These are phyloP conservation scores for Amanita pallidorosea DNA, from an alignment of 768 basidiomycete species.

Conservation along the genomic window DNA sequence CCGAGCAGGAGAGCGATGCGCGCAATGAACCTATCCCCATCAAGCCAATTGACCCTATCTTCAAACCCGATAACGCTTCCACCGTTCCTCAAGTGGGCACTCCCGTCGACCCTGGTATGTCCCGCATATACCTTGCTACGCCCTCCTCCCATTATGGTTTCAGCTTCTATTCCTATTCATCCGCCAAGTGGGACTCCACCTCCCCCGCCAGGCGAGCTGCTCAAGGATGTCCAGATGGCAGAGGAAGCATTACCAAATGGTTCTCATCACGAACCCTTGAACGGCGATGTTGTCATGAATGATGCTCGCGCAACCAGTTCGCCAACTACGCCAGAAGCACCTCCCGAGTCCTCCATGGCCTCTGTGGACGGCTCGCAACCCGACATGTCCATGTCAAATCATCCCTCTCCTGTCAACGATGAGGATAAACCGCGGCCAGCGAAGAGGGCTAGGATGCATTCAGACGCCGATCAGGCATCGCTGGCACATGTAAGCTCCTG, in stretches of 20 bases:
- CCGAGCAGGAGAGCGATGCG: slow-evolving; percentile 58
- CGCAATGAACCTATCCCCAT: slow-evolving; percentile 47
- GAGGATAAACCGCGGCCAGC: slow-evolving; percentile 68
- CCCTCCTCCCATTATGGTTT: slow-evolving; percentile 12
- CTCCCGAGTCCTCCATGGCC: slow-evolving; percentile 29
- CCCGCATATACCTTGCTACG: slow-evolving; percentile 8
- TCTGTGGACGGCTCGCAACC: slow-evolving; percentile 15
- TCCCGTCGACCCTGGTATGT: slow-evolving; percentile 42
- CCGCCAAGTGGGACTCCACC: slow-evolving; percentile 36
- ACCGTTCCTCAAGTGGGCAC: slow-evolving; percentile 32
- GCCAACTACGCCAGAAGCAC: slow-evolving; percentile 26
- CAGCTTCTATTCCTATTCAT: slow-evolving; percentile 33
- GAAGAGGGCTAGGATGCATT: slow-evolving; percentile 68
- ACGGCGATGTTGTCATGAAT: slow-evolving; percentile 30
- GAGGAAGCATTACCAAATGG: slow-evolving; percentile 22
- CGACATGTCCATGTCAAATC: slow-evolving; percentile 12
- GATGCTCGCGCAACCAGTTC: slow-evolving; percentile 28
- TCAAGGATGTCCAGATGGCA: slow-evolving; percentile 51
- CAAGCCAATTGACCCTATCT: slow-evolving; percentile 29
- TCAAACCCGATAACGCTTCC: slow-evolving; percentile 30
- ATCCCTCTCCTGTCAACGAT: slow-evolving; percentile 35
- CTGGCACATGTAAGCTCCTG: slow-evolving; percentile 54
- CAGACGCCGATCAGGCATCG: slow-evolving; percentile 68
- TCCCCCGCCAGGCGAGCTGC: slow-evolving; percentile 26
- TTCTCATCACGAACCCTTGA: slow-evolving; percentile 14